These are phyloP conservation scores for Curvularia lunata DNA, from an alignment of 2,329 filamentous ascomycete species.

Conservation along the genomic window DNA sequence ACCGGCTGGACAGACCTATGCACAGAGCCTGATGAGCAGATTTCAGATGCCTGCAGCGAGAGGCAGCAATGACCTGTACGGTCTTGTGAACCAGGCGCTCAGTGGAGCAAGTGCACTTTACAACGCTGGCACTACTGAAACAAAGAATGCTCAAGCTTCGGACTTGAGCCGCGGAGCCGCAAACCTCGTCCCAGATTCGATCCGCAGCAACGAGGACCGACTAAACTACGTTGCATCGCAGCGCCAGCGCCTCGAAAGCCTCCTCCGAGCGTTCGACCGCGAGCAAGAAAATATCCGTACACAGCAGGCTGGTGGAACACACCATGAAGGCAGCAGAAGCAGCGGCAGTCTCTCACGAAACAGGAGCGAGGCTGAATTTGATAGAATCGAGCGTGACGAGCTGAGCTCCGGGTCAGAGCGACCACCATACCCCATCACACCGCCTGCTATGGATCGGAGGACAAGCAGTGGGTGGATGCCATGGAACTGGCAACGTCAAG, in stretches of 20 bases:
- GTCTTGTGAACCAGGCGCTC: slow-evolving; percentile 76
- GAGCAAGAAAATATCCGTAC: slow-evolving; percentile 70
- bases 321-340: slow-evolving; percentile 48
- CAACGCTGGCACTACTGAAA: slow-evolving; percentile 32
- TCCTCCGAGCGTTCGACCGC: slow-evolving; percentile 78
- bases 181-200: slow-evolving; percentile 72
- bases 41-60: slow-evolving; percentile 81
- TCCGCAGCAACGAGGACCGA: slow-evolving; percentile 69
- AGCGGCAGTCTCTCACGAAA: slow-evolving; percentile 71
- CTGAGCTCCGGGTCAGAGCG: slow-evolving; percentile 56
- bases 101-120: slow-evolving; percentile 63
- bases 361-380: slow-evolving; percentile 86
- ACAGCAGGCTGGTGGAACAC: slow-evolving; percentile 52
- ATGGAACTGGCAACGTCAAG: slow-evolving; percentile 54
- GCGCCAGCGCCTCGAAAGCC: slow-evolving; percentile 74
- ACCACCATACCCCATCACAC: slow-evolving; percentile 47
- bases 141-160: slow-evolving; percentile 52
- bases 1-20: slow-evolving; percentile 66
- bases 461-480: slow-evolving; percentile 56
- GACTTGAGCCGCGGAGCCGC: slow-evolving; percentile 62
- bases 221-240: slow-evolving; percentile 79
- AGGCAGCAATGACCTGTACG: slow-evolving; percentile 74
- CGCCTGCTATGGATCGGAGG: slow-evolving; percentile 38
- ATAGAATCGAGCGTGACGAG: slow-evolving; percentile 78
- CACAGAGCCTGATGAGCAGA: slow-evolving; percentile 79